Evolutionary conservation across 192 early-diverging fungal species (phyloP).

Genomic region (Coemansia guatemalensis): DNA sequence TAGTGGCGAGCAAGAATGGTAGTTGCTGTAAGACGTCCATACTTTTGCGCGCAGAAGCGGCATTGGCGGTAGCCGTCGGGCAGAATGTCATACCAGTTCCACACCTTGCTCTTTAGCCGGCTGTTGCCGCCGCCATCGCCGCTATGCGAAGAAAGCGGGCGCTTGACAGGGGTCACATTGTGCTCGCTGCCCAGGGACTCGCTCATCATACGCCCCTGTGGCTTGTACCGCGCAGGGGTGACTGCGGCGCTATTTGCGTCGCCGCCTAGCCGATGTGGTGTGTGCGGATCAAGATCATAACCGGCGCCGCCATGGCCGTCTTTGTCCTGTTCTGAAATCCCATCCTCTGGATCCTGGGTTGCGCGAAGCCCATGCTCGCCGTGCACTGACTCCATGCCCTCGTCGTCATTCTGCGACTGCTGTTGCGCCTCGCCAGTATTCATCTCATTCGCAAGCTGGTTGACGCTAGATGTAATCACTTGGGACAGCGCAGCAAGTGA

Average conservation of each 20-base stretch:
- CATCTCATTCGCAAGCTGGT: conserved; percentile 19
- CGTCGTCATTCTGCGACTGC: conserved; percentile 1
- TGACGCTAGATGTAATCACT: conserved; percentile 40
- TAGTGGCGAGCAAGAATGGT: conserved; percentile 52
- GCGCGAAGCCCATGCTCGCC: conserved; percentile 9
- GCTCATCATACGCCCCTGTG: conserved; percentile 18
- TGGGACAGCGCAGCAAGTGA: conserved; percentile 43
- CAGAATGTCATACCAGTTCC: conserved; percentile 51
- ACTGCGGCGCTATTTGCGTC: conserved; percentile 1
- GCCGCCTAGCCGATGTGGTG: conserved; percentile 6
- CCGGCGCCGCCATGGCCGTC: conserved; percentile 1
- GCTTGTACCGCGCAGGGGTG: conserved; percentile 23
- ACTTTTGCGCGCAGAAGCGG: conserved; percentile 45
- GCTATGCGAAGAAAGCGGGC: conserved; percentile 17
- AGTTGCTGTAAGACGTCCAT: conserved; percentile 51
- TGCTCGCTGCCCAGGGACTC: conserved; percentile 5
- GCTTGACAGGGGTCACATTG: conserved; percentile 34
- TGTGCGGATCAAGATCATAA: conserved; percentile 11
- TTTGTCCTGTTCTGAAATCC: conserved; percentile 7
- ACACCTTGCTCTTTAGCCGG: conserved; percentile 52
- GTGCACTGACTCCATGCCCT: background rate
- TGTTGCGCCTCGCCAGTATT: background rate
- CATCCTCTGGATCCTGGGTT: background rate
- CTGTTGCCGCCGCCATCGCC: conserved; percentile 24
- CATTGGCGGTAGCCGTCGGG: conserved; percentile 49